phyloP scores from a whole-genome alignment of 2,329 filamentous ascomycete species.

The Geoglossum cookeanum region DNA sequence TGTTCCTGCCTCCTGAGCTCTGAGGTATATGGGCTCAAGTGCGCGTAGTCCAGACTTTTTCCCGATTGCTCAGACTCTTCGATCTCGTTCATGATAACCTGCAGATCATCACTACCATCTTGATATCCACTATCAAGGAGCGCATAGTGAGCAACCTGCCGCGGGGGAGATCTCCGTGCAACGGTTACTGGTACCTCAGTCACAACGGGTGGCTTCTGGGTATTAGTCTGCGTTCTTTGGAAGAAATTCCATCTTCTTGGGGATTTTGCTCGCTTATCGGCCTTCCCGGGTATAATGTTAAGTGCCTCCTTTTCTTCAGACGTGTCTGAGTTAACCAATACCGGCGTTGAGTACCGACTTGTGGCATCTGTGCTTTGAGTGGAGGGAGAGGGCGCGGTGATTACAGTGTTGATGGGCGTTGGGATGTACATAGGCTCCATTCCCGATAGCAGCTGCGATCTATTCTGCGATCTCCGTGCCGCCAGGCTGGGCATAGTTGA shows the following conservation, averaged over 20 bases:
- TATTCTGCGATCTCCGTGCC: slow-evolving; percentile 13
- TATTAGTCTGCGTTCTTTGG: slow-evolving; percentile 22
- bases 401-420: slow-evolving; percentile 9
- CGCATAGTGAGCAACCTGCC: slow-evolving; percentile 38
- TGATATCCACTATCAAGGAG: slow-evolving; percentile 29
- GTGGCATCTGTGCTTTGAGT: slow-evolving; percentile 5
- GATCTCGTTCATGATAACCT: slow-evolving; percentile 26
- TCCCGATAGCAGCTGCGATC: slow-evolving; percentile 13
- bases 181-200: slow-evolving; percentile 23
- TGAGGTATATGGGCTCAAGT: slow-evolving; percentile 17
- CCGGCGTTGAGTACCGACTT: background rate
- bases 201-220: slow-evolving; percentile 8
- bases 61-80: slow-evolving; percentile 16
- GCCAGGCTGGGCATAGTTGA: slow-evolving; percentile 7
- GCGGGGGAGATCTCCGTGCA: slow-evolving; percentile 18
- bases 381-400: slow-evolving; percentile 11
- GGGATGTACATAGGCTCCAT: slow-evolving; percentile 9
- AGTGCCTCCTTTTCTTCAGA: slow-evolving; percentile 8
- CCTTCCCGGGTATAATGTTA: slow-evolving; percentile 13
- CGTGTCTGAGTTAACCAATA: slow-evolving; percentile 5
- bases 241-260: slow-evolving; percentile 39
- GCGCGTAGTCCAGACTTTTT: slow-evolving; percentile 25
- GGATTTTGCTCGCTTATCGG: slow-evolving; percentile 18
- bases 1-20: slow-evolving; percentile 11
- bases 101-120: slow-evolving; percentile 25